Base-by-base conservation (phyloP, 148 eudicot species). In the Chenopodium suecicum region DNA sequence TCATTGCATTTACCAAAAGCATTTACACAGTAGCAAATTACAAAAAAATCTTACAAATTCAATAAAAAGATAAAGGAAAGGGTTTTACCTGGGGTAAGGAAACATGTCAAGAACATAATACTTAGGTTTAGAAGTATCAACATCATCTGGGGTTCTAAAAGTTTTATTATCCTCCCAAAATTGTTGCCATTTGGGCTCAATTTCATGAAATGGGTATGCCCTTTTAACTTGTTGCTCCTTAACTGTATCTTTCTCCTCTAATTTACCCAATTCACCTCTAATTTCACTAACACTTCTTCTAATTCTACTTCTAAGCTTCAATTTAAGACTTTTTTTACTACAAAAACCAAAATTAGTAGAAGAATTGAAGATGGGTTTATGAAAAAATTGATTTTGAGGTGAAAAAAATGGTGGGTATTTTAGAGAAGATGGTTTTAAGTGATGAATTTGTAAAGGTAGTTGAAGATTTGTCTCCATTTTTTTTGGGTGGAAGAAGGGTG, bases 81-180 rank as follows among this genome's bases (percentile, higher is more conserved):
- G 37, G 17, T 31, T 4, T 25, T 23, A 94, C 99, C 99, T 96
- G 54, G 99, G 99, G 68, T 96, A 96, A 79, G 99, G 99, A 83
- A 96, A 96, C 99, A 96, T 96, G 79, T 94, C 99, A 79, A 96
- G 99, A 82, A 96, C 99, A 84, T 96, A 96, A 75, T 86, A 96
- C 85, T 96, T 96, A 48, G 99, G 97, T 75, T 91, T 96, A 32
- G 97, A 91, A 75, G 88, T 90, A 84, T 96, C 98, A 85, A 96
- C 82, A 70, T 94, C 93, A 82, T 92, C 93, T 19, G 98, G 95
- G 6, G 97, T 92, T 34, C 94, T 85, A 78, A 96, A 96, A 7
- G 98, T 94, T 72, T 89, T 88, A 82, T 92, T 89, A 32, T 90
- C 89, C 71, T 96, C 99, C 99, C 99, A 96, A 79, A 52, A 92